Base-by-base conservation (phyloP, 495 filamentous ascomycete species). In the Aspergillus sclerotioniger region DNA sequence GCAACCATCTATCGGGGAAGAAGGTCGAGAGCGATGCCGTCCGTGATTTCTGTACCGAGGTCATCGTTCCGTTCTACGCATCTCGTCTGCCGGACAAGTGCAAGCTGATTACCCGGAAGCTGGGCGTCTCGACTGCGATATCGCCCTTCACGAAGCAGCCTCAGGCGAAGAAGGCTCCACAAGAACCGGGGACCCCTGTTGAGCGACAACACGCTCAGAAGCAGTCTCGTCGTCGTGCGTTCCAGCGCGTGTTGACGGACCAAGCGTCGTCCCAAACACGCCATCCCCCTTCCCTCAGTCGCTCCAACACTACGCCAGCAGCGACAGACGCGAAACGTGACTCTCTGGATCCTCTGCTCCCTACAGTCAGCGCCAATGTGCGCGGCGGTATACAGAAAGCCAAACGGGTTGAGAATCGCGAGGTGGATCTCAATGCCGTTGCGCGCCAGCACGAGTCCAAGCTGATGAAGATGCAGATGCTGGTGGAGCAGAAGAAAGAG, bases 51-150 rank as follows among this genome's bases (percentile, higher is more conserved):
- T 98, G 91, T 68, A 82, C 92, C 2, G 93, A 98, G 70, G 90
- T 98, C 51, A 87, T 98, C 64, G 75, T 95, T 39, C 93, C 94
- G 46, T 98, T 98, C 77, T 98, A 95, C 65, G 85, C 86, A 35
- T 82, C 90, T 12, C 87, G 92, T 20, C 76, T 96, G 9, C 93
- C 92, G 6, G 87, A 92, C 25, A 80, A 89, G 46, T 94, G 90
- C 71, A 84, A 84, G 49, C 76, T 80, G 37, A 84, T 98, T 58
- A 93, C 88, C 60, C 87, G 87, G 57, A 96, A 96, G 71, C 84
- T 97, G 8, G 92, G 92, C 13, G 91, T 90, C 0, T 87, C 88
- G 3, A 76, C 82, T 25, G 79, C 82, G 31, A 76, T 84, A 43
- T 86, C 90, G 29, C 84, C 88, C 1, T 66, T 50, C 61, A 63